phyloP scores from a whole-genome alignment of 495 filamentous ascomycete species.

The Talaromyces nanjingensis region DNA sequence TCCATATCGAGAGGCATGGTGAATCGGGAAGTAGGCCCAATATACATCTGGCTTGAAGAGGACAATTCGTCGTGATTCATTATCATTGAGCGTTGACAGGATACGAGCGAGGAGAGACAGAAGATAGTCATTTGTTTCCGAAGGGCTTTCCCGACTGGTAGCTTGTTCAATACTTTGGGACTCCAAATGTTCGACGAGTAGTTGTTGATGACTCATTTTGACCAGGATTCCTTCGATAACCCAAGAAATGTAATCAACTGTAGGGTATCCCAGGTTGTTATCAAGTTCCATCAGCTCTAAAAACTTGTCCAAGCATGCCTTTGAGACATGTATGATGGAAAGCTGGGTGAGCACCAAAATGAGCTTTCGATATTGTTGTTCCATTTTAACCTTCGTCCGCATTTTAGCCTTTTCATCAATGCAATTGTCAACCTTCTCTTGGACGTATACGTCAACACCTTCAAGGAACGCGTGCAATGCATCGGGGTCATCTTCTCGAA shows the following conservation, averaged over 20 bases:
- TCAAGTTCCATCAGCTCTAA: background rate
- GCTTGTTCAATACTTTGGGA: background rate
- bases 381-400: background rate
- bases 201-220: background rate
- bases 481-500: background rate
- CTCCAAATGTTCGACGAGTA: background rate
- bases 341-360: background rate
- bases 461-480: background rate
- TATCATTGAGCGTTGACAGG: background rate
- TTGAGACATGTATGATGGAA: background rate
- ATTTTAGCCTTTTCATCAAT: background rate
- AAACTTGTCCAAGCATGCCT: background rate
- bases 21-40: background rate
- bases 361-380: background rate
- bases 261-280: background rate
- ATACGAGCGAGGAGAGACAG: background rate
- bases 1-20: background rate
- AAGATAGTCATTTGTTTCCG: background rate
- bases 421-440: background rate
- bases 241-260: background rate
- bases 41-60: background rate
- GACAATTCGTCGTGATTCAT: background rate
- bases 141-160: background rate
- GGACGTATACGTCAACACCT: background rate
- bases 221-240: background rate